These are phyloP conservation scores for Trichoderma sp. DNA, from an alignment of 2,329 filamentous ascomycete species.

Conservation along the genomic window DNA sequence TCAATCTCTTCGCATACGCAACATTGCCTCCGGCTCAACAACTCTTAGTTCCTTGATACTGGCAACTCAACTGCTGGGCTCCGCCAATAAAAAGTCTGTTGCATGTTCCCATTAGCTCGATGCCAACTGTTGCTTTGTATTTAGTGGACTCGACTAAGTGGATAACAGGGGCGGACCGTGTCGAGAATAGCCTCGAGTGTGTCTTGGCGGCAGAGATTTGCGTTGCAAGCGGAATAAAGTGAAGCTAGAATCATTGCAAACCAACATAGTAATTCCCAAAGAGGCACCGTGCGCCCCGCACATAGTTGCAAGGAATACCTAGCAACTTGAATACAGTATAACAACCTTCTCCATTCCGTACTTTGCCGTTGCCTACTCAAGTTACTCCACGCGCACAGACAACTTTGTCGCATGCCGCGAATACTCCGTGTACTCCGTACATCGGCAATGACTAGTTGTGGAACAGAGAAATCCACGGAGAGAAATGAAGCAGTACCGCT, in stretches of 20 bases:
- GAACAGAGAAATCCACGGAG: background rate
- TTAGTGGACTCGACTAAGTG: slow-evolving; percentile 1
- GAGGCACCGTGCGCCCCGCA: background rate
- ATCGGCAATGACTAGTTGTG: background rate
- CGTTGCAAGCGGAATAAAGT: background rate
- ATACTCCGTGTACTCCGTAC: background rate
- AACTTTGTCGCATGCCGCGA: background rate
- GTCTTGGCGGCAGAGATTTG: slow-evolving; percentile 6
- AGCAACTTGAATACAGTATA: background rate
- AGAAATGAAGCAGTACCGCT: background rate
- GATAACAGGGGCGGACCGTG: slow-evolving; percentile 13
- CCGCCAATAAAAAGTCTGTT: background rate
- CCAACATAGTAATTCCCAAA: background rate
- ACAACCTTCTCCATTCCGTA: slow-evolving; percentile 4
- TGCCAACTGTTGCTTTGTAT: background rate
- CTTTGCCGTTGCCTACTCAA: background rate
- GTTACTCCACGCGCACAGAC: background rate
- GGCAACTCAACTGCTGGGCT: background rate
- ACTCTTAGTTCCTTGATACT: background rate
- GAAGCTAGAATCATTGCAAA: background rate
- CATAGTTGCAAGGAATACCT: background rate
- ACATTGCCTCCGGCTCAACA: background rate
- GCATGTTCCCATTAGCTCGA: background rate
- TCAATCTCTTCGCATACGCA: background rate
- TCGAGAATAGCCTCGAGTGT: background rate